phyloP scores from a whole-genome alignment of 371 early-diverging fungal genomes.

The Entomophthora muscae region DNA sequence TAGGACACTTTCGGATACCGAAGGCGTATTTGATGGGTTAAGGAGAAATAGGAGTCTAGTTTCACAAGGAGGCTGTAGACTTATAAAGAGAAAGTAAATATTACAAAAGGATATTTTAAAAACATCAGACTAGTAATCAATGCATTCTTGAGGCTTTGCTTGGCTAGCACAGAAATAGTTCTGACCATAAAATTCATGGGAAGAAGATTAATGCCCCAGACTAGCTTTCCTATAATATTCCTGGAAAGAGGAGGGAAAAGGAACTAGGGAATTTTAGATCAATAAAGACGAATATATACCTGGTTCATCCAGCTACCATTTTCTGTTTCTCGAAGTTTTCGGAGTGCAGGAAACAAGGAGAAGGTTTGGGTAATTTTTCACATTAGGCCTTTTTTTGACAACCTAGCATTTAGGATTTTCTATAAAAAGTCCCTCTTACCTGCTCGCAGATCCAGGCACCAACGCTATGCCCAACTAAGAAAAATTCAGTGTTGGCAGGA shows the following conservation, averaged over 20 bases:
- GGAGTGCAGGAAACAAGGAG: conserved; percentile 1
- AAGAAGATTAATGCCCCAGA: background rate
- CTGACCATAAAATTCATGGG: background rate
- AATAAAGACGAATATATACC: background rate
- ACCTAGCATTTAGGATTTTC: background rate
- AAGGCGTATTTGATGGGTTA: background rate
- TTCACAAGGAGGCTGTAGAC: background rate
- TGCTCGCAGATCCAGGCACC: conserved; percentile 38
- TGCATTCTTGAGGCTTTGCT: background rate
- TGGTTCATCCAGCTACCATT: background rate
- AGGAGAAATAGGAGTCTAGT: background rate
- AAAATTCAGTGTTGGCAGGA: conserved; percentile 27
- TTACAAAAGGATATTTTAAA: conserved; percentile 5
- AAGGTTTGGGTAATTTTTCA: conserved; percentile 2
- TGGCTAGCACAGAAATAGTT: background rate
- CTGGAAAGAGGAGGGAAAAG: background rate
- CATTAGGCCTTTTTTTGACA: background rate
- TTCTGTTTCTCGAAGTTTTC: background rate
- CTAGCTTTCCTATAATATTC: background rate
- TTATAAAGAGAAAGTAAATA: background rate
- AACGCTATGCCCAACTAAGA: conserved; percentile 46
- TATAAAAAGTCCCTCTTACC: conserved; percentile 9
- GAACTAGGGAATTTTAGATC: background rate
- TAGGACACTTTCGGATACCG: background rate
- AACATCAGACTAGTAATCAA: background rate